phyloP scores from a whole-genome alignment of 1,284 basidiomycete species.

The Paramarasmius palmivorus region DNA sequence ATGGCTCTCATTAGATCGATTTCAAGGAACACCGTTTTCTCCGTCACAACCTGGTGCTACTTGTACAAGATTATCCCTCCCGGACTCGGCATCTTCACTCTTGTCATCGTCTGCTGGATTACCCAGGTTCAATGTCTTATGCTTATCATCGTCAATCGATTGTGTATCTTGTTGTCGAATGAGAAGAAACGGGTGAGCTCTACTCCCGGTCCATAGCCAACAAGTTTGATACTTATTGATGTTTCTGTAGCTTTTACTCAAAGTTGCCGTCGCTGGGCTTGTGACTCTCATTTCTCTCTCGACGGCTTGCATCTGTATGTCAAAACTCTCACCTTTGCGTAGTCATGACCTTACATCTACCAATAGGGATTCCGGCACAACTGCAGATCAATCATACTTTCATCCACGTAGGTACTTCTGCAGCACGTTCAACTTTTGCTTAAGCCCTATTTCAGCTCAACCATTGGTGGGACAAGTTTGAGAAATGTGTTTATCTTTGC shows the following conservation, averaged over 20 bases:
- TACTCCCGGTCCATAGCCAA: no score
- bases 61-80: constrained; percentile 3
- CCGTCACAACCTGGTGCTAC: not conserved
- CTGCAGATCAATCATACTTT: constrained; percentile 9
- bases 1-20: no score
- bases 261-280: not conserved
- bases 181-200: not conserved
- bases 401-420: no score
- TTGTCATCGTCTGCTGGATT: constrained; percentile 4
- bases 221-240: no score
- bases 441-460: not conserved
- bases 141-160: constrained; percentile 11
- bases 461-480: no score
- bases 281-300: not conserved
- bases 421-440: not conserved
- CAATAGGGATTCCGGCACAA: constrained; percentile 8
- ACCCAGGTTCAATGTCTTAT: not conserved
- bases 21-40: not conserved
- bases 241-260: not conserved
- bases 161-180: not conserved
- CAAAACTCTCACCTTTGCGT: not conserved
- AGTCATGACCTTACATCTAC: not conserved
- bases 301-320: not conserved
- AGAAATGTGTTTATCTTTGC: no score
- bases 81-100: not conserved